A percentile compares a stretch with the other conserved stretches of the same genome.
Conservation (phyloP, 257 asterid species). For the Solanum chiquidenum region DNA sequence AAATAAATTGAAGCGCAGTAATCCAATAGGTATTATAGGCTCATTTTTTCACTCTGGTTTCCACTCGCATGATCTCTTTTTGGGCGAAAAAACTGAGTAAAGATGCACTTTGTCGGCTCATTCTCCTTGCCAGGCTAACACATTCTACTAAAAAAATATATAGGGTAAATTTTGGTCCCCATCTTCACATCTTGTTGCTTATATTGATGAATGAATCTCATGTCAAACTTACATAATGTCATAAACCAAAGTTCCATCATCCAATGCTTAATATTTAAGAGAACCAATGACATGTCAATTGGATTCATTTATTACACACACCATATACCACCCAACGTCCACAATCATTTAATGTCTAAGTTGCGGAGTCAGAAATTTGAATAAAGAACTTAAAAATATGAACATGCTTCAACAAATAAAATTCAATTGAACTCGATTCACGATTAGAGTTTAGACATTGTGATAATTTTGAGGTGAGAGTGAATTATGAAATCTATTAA, state of each 20-base stretch:
- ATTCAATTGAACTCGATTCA: neutral
- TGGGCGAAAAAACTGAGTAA: constrained; percentile 5
- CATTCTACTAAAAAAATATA: neutral
- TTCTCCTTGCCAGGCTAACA: neutral
- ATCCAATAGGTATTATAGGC: neutral
- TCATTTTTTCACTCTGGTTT: neutral
- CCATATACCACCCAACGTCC: neutral
- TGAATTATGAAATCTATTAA: neutral
- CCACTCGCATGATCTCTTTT: constrained; percentile 1
- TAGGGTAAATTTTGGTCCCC: neutral
- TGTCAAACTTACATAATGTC: neutral
- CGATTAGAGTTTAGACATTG: neutral
- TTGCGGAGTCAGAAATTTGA: neutral
- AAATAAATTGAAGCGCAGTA: no score
- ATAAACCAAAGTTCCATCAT: neutral
- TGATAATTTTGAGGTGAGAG: neutral
- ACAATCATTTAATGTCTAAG: neutral
- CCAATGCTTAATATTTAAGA: neutral
- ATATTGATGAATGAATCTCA: neutral
- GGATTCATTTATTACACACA: neutral
- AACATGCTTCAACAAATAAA: neutral
- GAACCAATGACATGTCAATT: neutral
- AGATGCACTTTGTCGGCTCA: constrained; percentile 26
- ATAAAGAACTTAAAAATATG: neutral
- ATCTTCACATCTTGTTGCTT: neutral